Evolutionary conservation across 1,284 basidiomycete species (phyloP), one percentile per base, ranked within the genome.

Genomic region (Afroboletus lepidellus): DNA sequence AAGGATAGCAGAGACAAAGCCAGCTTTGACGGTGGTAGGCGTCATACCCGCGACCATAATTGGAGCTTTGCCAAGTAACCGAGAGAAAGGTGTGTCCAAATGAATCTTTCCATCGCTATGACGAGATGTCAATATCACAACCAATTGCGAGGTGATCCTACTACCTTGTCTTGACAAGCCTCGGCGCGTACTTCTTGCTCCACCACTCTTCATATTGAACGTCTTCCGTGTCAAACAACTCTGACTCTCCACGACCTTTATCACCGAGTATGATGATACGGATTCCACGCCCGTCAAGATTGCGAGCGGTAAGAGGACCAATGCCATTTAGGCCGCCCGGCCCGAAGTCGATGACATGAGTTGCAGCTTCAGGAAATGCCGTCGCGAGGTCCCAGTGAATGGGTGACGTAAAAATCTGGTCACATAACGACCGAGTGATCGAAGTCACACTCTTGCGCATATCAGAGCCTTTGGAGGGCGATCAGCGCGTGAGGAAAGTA

Each of bases 11-110:
- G 87, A 85, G 60, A 97, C 94, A 69, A 97, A 94, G 39, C 92
- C 92, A 46, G 88, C 88, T 66, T 94, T 88, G 57, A 98, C 94
- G 21, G 94, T 98, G 1, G 87, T 88, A 1, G 94, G 94, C 0
- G 94, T 97, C 97, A 99, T 99, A 59, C 96, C 97, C 44, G 94
- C 94, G 43, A 99, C 94, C 94, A 98, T 98, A 72, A 99, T 88
- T 18, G 96, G 96, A 1, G 96, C 85, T 75, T 98, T 98, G 61
- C 94, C 93, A 33, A 98, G 75, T 46, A 98, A 82, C 57, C 96
- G 90, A 50, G 95, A 97, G 80, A 97, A 96, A 7, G 94, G 90
- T 0, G 96, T 98, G 72, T 99, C 94, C 63, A 99, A 81, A 68
- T 95, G 87, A 51, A 98, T 75, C 58, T 84, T 87, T 43, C 94